Evolutionary conservation across 192 early-diverging fungal genomes (phyloP), one percentile per base, ranked within the genome.

Genomic region (Obelidium mucronatum): DNA sequence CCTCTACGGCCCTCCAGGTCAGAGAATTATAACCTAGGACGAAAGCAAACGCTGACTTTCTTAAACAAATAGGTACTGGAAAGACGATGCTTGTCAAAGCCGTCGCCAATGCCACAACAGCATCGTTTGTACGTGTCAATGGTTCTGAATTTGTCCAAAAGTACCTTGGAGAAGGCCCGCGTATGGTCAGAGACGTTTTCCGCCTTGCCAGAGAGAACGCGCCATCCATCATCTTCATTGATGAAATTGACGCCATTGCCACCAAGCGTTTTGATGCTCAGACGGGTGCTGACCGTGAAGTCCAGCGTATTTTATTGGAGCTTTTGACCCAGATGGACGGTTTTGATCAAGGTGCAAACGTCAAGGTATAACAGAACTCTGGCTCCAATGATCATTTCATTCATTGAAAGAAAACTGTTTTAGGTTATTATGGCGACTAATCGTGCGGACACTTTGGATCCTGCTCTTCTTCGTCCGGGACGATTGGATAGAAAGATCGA

Each of bases 401-500:
- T 54, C 40, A 22, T 28, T n/a, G n/a, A n/a, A n/a, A n/a, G n/a
- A n/a, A n/a, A n/a, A n/a, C n/a, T n/a, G n/a, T n/a, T n/a, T n/a
- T n/a, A 87, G 85, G 86, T 99, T 26, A 96, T 99, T 74, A 98
- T 98, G 97, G 97, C 97, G 2, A 99, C 97, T 22, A 99, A 99
- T 85, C 91, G 94, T 72, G 96, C 96, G 65, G 97, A 99, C 73
- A 92, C 93, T n/a, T 79, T 99, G 40, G 97, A 99, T 77, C 97
- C 97, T 3, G 97, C 97, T 0, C 84, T 99, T 77, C 94, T 99
- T 77, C 93, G 97, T 69, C 97, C 97, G 89, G 85, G 95, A 44
- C 96, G 97, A 85, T 95, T 99, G 78, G 97, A 99, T 80, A 91
- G 97, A 67, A 99, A 99, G 90, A 99, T 99, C 71, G 97, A 99